phyloP scores from a whole-genome alignment of 192 early-diverging fungal species.

The Coemansia pectinata region DNA sequence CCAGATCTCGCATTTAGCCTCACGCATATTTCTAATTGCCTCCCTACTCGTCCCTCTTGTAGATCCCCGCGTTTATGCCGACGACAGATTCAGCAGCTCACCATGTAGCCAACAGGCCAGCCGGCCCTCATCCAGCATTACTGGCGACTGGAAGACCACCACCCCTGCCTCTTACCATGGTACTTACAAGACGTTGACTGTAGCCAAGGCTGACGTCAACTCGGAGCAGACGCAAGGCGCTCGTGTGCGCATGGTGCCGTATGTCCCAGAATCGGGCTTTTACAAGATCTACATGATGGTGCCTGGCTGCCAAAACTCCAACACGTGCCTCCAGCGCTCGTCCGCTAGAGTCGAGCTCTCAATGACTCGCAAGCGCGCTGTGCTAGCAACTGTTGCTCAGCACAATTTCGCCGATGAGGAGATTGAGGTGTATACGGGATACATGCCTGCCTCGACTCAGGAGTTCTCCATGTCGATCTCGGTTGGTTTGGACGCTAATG shows the following conservation, averaged over 20 bases:
- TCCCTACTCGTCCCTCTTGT: conserved; percentile 1
- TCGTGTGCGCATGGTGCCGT: conserved; percentile 44
- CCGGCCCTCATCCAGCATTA: conserved; percentile 20
- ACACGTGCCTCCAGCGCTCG: conserved; percentile 44
- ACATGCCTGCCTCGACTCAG: conserved; percentile 50
- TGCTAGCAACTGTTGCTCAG: conserved; percentile 48
- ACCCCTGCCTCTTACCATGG: conserved; percentile 39
- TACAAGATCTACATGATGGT: conserved; percentile 60
- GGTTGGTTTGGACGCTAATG: conserved; percentile 35
- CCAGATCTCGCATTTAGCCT: not conserved
- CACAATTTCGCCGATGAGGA: conserved; percentile 45
- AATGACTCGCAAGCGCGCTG: conserved; percentile 19
- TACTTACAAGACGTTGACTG: conserved; percentile 33
- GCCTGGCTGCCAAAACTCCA: conserved; percentile 61
- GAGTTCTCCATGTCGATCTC: conserved; percentile 56
- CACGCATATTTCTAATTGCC: not conserved
- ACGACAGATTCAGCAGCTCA: conserved; percentile 40
- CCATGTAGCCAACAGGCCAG: conserved; percentile 31
- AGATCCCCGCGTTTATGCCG: conserved; percentile 41
- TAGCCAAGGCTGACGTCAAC: conserved; percentile 23
- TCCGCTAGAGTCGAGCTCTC: conserved; percentile 28
- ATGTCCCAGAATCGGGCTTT: conserved; percentile 62
- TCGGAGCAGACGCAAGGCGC: conserved; percentile 20
- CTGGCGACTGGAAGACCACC: conserved; percentile 38
- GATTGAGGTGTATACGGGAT: conserved; percentile 54